Percentiles rank a stretch among this genome's conserved stretches.
These are phyloP conservation scores for Cercospora sp. DNA, from an alignment of 2,329 filamentous ascomycete species.

Conservation along the genomic window DNA sequence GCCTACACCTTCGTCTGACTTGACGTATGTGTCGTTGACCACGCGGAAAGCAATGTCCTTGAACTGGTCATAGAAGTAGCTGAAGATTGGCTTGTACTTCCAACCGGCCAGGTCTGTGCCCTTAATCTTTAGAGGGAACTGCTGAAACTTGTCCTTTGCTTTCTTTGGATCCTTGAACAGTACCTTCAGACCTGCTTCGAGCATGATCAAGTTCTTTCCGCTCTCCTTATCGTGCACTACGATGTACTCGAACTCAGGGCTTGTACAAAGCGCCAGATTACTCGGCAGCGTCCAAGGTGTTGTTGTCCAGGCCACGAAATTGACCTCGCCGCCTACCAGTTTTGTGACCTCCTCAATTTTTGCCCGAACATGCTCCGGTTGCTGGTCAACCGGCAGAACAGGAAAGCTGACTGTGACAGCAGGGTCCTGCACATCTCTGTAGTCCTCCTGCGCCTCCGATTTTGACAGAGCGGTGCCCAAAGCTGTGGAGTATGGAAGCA, in stretches of 20 bases:
- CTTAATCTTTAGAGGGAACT: slow-evolving; percentile 70
- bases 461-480: slow-evolving; percentile 88
- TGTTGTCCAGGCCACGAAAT: slow-evolving; percentile 85
- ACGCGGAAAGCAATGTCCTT: slow-evolving; percentile 82
- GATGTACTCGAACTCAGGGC: slow-evolving; percentile 83
- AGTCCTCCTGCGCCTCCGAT: slow-evolving; percentile 92
- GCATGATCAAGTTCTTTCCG: slow-evolving; percentile 79
- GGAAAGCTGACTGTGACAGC: slow-evolving; percentile 88
- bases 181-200: slow-evolving; percentile 77
- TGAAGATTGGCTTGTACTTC: slow-evolving; percentile 85
- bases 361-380: slow-evolving; percentile 33
- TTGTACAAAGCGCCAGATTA: slow-evolving; percentile 72
- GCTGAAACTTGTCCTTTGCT: slow-evolving; percentile 87
- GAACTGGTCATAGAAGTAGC: slow-evolving; percentile 87
- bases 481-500: slow-evolving; percentile 94
- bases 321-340: slow-evolving; percentile 57
- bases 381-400: slow-evolving; percentile 52
- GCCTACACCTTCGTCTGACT: slow-evolving; percentile 84
- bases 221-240: slow-evolving; percentile 82
- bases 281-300: slow-evolving; percentile 86
- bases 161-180: slow-evolving; percentile 96
- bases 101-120: slow-evolving; percentile 84
- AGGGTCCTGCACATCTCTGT: slow-evolving; percentile 89
- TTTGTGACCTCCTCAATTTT: slow-evolving; percentile 37
- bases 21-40: slow-evolving; percentile 81